These are phyloP conservation scores for Pelargonium fulgidum DNA, from an alignment of 441 rosid genomes.

Conservation along the genomic window DNA sequence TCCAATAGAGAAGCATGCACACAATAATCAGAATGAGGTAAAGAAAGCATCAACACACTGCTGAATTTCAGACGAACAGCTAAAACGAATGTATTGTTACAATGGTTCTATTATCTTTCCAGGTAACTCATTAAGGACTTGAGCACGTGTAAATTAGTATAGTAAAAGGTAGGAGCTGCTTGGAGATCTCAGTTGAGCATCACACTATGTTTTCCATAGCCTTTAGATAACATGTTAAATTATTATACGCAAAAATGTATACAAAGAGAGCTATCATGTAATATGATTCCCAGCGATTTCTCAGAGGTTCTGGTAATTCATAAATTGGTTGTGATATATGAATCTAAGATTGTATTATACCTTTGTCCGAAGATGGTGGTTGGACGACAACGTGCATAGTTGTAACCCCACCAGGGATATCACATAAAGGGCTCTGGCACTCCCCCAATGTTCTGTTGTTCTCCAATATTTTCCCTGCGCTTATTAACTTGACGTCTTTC, in stretches of 20 bases:
- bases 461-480: conserved; percentile 88
- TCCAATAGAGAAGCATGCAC: conserved; percentile 22
- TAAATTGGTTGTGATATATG: not conserved
- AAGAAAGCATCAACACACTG: conserved; percentile 16
- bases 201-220: too few species aligned
- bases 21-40: conserved; percentile 10
- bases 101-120: not conserved
- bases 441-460: conserved; percentile 74
- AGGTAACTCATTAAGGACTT: conserved; percentile 1
- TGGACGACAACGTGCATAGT: conserved; percentile 97
- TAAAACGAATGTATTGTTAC: conserved; percentile 17
- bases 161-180: not conserved
- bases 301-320: conserved; percentile 9
- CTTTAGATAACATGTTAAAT: too few species aligned
- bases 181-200: too few species aligned
- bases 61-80: conserved; percentile 14
- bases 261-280: too few species aligned
- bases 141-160: not conserved
- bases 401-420: conserved; percentile 73
- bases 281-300: not conserved
- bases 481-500: conserved; percentile 84
- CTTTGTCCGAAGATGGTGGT: conserved; percentile 62
- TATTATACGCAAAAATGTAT: too few species aligned
- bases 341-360: conserved; percentile 25
- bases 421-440: conserved; percentile 74